Evolutionary conservation across 805 yeast species (phyloP), one percentile per base, ranked within the genome.

Genomic region (Sugiyamaella lignohabitans): DNA sequence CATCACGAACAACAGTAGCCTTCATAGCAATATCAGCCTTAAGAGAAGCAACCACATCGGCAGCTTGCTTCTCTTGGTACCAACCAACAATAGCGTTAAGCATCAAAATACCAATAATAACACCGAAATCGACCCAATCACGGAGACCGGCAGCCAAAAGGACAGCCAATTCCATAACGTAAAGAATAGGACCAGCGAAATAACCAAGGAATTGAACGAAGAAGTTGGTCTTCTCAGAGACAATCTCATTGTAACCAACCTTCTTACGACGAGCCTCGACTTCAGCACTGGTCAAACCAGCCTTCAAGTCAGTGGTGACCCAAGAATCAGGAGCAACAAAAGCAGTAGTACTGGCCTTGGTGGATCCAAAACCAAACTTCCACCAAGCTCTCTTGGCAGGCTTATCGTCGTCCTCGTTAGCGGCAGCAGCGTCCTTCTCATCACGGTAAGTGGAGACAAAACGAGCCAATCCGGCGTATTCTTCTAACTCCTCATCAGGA

Each of bases 101-200:
- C 73, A 82, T 61, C 65, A 88, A 75, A 63, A 88, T 75, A 75
- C 84, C 96, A 71, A 86, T 81, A 67, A 88, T 88, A 67, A 88
- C 96, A 84, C 96, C 96, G 76, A 87, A 87, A 80, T 87, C 96
- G 64, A 88, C 93, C 96, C 96, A 88, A 76, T 87, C 96, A 75
- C 87, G 87, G 62, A 87, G 76, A 84, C 95, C 96, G 57, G 95
- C 95, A 64, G 96, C 96, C 70, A 87, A 75, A 54, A 85, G 74
- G 60, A 94, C 96, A 65, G 95, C 96, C 62, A 89, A 85, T 75
- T 87, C 96, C 95, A 87, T 87, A 66, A 86, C 94, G 81, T 87
- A 87, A 73, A 86, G 93, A 70, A 87, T 85, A 58, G 95, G 95
- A 72, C 95, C 95, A 57, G 83, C 82, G 72, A 87, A 87, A 79